Percentiles rank a stretch among this genome's conserved stretches.
Evolutionary conservation across 116 monocot species (phyloP).

Genomic region (Iris pallida): DNA sequence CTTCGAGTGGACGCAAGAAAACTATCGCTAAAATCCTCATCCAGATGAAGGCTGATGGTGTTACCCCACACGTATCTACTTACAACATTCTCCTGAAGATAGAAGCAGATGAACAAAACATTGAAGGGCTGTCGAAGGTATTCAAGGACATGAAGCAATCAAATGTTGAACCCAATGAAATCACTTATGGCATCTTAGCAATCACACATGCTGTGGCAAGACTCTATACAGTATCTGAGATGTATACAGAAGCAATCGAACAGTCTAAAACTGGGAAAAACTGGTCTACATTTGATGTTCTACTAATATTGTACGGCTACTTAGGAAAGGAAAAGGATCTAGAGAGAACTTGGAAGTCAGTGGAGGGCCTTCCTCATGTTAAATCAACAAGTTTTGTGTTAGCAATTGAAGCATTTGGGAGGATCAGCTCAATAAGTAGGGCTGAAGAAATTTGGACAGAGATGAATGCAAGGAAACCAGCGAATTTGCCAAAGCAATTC

Average conservation of each 20-base stretch:
- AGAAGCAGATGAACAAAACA: slow-evolving; percentile 73
- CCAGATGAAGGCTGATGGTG: slow-evolving; percentile 83
- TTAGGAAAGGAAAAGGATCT: slow-evolving; percentile 61
- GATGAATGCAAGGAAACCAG: slow-evolving; percentile 34
- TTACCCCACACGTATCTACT: slow-evolving; percentile 67
- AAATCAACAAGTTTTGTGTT: slow-evolving; percentile 63
- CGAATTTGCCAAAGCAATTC: slow-evolving; percentile 51
- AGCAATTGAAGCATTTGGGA: slow-evolving; percentile 86
- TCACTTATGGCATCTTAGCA: slow-evolving; percentile 80
- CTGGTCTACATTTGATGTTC: slow-evolving; percentile 89
- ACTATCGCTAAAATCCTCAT: slow-evolving; percentile 66
- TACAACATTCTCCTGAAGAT: slow-evolving; percentile 94
- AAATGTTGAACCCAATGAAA: slow-evolving; percentile 74
- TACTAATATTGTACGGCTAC: slow-evolving; percentile 86
- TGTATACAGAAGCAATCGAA: slow-evolving; percentile 69
- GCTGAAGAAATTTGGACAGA: slow-evolving; percentile 81
- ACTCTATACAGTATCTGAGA: slow-evolving; percentile 51
- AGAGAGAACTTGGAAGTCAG: slow-evolving; percentile 62
- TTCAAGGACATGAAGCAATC: slow-evolving; percentile 72
- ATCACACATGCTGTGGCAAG: slow-evolving; percentile 83
- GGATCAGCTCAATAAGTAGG: slow-evolving; percentile 20
- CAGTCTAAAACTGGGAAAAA: slow-evolving; percentile 57
- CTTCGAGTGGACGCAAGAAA: slow-evolving; percentile 52
- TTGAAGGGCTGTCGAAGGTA: slow-evolving; percentile 71
- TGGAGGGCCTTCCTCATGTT: slow-evolving; percentile 68